phyloP scores from a whole-genome alignment of 2,329 filamentous ascomycete species.

The Harringtonia aguacate region DNA sequence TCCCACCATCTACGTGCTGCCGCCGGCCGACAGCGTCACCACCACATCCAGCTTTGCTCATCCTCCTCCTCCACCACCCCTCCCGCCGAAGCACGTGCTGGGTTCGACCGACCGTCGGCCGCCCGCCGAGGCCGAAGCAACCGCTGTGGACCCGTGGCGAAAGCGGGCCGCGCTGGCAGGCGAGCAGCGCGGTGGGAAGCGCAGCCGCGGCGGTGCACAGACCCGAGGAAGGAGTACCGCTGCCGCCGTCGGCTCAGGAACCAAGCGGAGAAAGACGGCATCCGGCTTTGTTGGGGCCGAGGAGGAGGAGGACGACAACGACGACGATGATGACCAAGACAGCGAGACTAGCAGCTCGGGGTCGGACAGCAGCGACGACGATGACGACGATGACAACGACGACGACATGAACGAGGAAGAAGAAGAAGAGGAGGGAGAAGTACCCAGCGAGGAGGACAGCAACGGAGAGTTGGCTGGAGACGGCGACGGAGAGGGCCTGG shows the following conservation, averaged over 20 bases:
- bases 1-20: conserved; percentile 56
- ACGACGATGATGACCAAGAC: conserved; percentile 1
- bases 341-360: conserved; percentile 12
- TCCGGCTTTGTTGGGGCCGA: neutral
- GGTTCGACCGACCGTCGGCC: conserved; percentile 14
- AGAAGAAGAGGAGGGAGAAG: neutral
- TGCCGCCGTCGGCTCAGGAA: too few relatives aligned
- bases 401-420: neutral
- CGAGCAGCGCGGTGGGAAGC: neutral
- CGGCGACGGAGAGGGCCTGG: neutral
- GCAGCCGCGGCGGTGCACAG: neutral
- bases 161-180: too few relatives aligned
- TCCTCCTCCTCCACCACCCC: too few relatives aligned
- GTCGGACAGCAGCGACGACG: conserved; percentile 1
- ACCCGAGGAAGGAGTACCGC: too few relatives aligned
- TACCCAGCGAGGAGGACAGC: neutral
- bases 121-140: too few relatives aligned
- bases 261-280: neutral
- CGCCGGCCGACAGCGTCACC: conserved; percentile 9
- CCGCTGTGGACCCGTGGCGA: neutral
- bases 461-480: neutral
- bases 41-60: too few relatives aligned
- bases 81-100: conserved; percentile 15
- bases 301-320: neutral
- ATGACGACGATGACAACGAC: neutral